These are phyloP conservation scores for Voacanga thouarsii DNA, from an alignment of 257 asterid species.

Conservation along the genomic window DNA sequence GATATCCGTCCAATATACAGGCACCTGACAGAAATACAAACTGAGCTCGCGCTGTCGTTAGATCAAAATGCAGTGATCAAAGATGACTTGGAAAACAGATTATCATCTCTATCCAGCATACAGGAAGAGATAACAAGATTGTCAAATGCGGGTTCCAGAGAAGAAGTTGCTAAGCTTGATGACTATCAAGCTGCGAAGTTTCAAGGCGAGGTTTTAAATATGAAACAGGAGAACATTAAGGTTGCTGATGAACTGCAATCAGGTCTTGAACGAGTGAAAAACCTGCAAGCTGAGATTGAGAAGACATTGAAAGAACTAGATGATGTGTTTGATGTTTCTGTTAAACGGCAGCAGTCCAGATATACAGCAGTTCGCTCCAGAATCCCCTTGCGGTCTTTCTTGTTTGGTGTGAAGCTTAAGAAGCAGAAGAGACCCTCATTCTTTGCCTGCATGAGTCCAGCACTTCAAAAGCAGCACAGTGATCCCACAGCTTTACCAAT, in stretches of 20 bases:
- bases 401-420: conserved; percentile 50
- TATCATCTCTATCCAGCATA: conserved; percentile 33
- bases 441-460: conserved; percentile 43
- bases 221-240: conserved; percentile 44
- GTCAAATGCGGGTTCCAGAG: conserved; percentile 18
- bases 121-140: conserved; percentile 36
- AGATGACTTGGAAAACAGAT: conserved; percentile 43
- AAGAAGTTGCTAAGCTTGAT: conserved; percentile 29
- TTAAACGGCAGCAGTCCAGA: conserved; percentile 16
- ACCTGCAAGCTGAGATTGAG: conserved; percentile 34
- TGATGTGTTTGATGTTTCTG: conserved; percentile 31
- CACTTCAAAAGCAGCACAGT: conserved; percentile 41
- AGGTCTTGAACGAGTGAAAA: conserved; percentile 26
- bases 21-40: conserved; percentile 43
- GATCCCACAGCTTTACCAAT: conserved; percentile 23
- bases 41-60: conserved; percentile 42
- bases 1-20: conserved; percentile 46
- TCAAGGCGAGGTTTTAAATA: conserved; percentile 48
- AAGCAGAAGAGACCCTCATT: conserved; percentile 37
- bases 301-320: conserved; percentile 34
- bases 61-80: conserved; percentile 35
- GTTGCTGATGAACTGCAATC: conserved; percentile 31
- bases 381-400: conserved; percentile 48
- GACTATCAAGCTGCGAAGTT: conserved; percentile 49
- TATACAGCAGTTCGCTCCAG: conserved; percentile 19